Evolutionary conservation across 495 filamentous ascomycete species (phyloP), one percentile per base, ranked within the genome.

Genomic region (Opeltia flavorubescens): DNA sequence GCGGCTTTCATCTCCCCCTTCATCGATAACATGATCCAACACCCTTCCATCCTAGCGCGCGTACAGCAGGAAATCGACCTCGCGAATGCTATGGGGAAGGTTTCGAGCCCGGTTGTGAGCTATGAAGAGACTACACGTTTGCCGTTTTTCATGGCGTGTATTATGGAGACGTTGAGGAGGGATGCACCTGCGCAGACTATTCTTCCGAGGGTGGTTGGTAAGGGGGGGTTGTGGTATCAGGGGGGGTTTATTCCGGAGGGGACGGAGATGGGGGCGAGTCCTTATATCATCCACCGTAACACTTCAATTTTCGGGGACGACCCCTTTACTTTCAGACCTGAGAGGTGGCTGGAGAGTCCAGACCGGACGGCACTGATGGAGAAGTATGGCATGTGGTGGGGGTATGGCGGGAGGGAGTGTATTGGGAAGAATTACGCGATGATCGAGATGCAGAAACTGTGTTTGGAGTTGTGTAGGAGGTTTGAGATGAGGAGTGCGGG

Each of bases 321-420:
- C 49, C 74, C 78, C 5, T 74, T 81, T 2, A 52, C 55, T 1
- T 86, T 72, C 52, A 59, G 72, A 15, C 80, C 82, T 0, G 80
- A 81, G 58, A 55, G 82, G 33, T 85, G 82, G 81, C 54, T 86
- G 31, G 69, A 74, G 47, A 66, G 68, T 29, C 57, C 28, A 63
- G 48, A 64, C 63, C 60, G 59, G 57, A 52, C 64, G 54, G 26
- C 65, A 53, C 38, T 46, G 6, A 63, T 64, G 60, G 53, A 66
- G 8, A 50, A 48, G 23, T 53, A 49, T 1, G 65, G 64, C 36
- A 41, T 74, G 1, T 46, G 71, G 55, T 50, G 29, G 29, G 48
- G 48, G 5, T 50, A 50, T 35, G 48, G 48, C 12, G 43, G 33
- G 18, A n/a, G 48, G 12, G 43, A 31, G 28, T 50, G 48, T 26